Base-by-base conservation (phyloP, 1,139 yeast species). In the Protomyces inouyei region DNA sequence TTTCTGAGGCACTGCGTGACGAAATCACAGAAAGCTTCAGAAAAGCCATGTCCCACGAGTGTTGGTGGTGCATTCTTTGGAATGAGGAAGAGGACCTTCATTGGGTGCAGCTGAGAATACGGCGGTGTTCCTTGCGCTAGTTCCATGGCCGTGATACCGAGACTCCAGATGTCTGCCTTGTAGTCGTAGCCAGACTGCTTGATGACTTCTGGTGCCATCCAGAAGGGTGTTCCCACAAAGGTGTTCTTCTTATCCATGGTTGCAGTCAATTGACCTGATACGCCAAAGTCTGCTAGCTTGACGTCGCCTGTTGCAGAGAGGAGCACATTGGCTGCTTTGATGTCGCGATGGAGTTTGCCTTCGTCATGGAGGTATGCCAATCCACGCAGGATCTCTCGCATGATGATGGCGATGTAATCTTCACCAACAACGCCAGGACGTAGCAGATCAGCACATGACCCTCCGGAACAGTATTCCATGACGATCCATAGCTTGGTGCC, bases 131-230 rank as follows among this genome's bases (percentile, higher is more conserved):
- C 95, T 3, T 84, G 83, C 1, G 86, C 79, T 56, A 89, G 75
- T 72, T 89, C 96, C 69, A 87, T 85, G 0, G 87, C 82, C 0
- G 96, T 89, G 59, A 89, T 88, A 0, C 96, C 96, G 3, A 88
- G 78, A 0, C 95, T 88, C 96, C 96, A 89, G 63, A 89, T 86
- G 72, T 89, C 96, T 3, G 90, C 95, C 72, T 86, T 88, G 69
- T 85, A 87, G 72, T 87, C 81, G 72, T 89, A 87, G 1, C 73
- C 73, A n/a, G 67, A 63, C 65, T 82, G 76, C 3, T 77, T 72
- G 32, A 89, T 86, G 37, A 88, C 87, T 72, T 89, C 96, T 0
- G 96, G 96, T 0, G 96, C 96, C 96, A 89, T 89, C 96, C 96
- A 89, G 74, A 84, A 88, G 21, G 96, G 96, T 0, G 96, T 88